phyloP scores from a whole-genome alignment of 1,284 basidiomycete genomes.

The Trametes hirsuta region DNA sequence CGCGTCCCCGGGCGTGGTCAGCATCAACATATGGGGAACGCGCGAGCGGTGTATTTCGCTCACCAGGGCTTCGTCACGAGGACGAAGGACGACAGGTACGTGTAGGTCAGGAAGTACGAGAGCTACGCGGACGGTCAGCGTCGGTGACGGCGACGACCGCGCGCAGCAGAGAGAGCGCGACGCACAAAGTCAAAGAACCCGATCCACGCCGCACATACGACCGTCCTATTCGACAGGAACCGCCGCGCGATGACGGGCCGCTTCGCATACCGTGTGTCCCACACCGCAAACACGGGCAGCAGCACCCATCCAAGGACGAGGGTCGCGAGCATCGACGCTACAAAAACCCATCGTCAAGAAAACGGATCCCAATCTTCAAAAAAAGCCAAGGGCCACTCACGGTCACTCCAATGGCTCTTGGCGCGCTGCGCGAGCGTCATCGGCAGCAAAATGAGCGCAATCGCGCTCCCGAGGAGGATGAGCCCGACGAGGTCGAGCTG shows the following conservation, averaged over 20 bases:
- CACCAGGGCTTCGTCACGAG: conserved; percentile 65
- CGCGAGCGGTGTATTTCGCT: background rate
- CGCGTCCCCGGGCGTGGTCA: background rate
- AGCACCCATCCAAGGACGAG: conserved; percentile 51
- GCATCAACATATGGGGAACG: background rate
- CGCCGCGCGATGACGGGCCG: conserved; percentile 57
- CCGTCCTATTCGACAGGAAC: conserved; percentile 60
- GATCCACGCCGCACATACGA: conserved; percentile 65
- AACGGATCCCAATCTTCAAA: background rate
- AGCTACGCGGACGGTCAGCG: conserved; percentile 38
- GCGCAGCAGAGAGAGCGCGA: conserved; percentile 13
- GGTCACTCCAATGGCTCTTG: conserved; percentile 39
- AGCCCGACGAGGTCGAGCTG: conserved; percentile 69
- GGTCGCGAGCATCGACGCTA: conserved; percentile 60
- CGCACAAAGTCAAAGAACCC: conserved; percentile 73
- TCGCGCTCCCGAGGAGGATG: conserved; percentile 53
- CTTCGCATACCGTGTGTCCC: conserved; percentile 53
- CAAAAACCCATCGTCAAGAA: background rate
- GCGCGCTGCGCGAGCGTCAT: conserved; percentile 51
- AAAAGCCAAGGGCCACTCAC: conserved; percentile 16
- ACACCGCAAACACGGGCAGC: conserved; percentile 49
- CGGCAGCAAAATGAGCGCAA: conserved; percentile 60
- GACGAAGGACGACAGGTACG: conserved; percentile 65
- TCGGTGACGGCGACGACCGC: background rate
- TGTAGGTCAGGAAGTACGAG: conserved; percentile 65